These are phyloP conservation scores for Aspergillus pseudotamarii DNA, from an alignment of 2,329 filamentous ascomycete genomes.

Conservation along the genomic window DNA sequence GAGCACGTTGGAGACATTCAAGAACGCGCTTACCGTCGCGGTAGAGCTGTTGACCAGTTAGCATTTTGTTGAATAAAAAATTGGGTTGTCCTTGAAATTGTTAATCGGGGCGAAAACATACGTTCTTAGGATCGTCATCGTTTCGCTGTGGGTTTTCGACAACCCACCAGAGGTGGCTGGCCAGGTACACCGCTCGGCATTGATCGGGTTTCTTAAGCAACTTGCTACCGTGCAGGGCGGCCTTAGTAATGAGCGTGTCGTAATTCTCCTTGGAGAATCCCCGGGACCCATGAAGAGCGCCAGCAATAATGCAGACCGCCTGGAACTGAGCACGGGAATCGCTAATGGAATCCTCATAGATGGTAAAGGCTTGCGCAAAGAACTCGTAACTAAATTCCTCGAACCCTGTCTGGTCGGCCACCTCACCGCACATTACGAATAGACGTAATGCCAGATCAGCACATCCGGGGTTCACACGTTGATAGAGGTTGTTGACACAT, in stretches of 20 bases:
- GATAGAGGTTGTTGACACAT: constrained; percentile 81
- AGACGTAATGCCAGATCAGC: constrained; percentile 87
- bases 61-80: not conserved
- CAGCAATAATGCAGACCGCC: constrained; percentile 91
- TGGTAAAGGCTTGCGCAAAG: constrained; percentile 96
- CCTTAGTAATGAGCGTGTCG: constrained; percentile 97
- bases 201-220: constrained; percentile 97
- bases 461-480: constrained; percentile 77
- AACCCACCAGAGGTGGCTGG: constrained; percentile 97
- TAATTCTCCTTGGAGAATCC: constrained; percentile 97
- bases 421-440: constrained; percentile 89
- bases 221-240: constrained; percentile 94
- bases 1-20: constrained; percentile 91
- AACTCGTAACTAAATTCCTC: constrained; percentile 98
- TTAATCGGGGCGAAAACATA: constrained; percentile 50
- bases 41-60: constrained; percentile 67
- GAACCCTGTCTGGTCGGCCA: constrained; percentile 86
- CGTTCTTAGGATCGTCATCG: constrained; percentile 79
- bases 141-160: constrained; percentile 76
- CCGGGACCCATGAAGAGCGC: constrained; percentile 81
- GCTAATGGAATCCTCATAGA: constrained; percentile 94
- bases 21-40: constrained; percentile 96
- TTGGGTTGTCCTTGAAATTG: constrained; percentile 13
- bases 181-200: constrained; percentile 93
- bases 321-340: constrained; percentile 98